Evolutionary conservation across 805 yeast genomes (phyloP).

Genomic region (Priceomyces melissophilus): DNA sequence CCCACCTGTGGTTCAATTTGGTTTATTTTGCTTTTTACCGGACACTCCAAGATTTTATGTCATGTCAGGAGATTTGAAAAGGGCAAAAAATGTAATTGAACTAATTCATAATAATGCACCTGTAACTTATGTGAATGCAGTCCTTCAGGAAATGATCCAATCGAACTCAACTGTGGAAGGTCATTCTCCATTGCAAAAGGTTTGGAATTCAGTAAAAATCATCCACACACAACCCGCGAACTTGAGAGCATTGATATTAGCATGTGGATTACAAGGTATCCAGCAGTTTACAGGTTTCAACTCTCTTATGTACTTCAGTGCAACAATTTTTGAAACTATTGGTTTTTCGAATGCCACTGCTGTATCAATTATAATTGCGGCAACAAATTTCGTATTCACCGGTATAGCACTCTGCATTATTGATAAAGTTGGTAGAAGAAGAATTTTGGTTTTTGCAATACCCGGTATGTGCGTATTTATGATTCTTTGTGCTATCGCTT

Average conservation of each 20-base stretch:
- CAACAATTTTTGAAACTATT: constrained; percentile 86
- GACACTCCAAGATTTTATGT: constrained; percentile 93
- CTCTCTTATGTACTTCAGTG: constrained; percentile 91
- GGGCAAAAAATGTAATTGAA: constrained; percentile 63
- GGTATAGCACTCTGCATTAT: constrained; percentile 80
- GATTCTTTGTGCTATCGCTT: constrained; percentile 81
- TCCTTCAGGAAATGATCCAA: constrained; percentile 61
- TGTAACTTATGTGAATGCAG: constrained; percentile 59
- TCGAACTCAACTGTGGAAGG: constrained; percentile 43
- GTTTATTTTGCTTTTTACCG: constrained; percentile 79
- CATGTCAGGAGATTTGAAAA: constrained; percentile 59
- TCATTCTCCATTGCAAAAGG: constrained; percentile 39
- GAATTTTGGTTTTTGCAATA: constrained; percentile 70
- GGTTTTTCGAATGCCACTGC: constrained; percentile 92
- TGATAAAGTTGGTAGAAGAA: constrained; percentile 85
- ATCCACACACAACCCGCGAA: constrained; percentile 72
- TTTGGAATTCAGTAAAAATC: constrained; percentile 59
- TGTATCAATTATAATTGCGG: constrained; percentile 89
- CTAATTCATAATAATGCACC: constrained; percentile 63
- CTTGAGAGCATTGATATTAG: constrained; percentile 82
- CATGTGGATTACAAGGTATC: constrained; percentile 92
- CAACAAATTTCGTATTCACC: constrained; percentile 89
- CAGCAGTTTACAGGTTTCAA: constrained; percentile 98
- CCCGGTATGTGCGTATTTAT: constrained; percentile 82
- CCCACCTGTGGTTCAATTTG: constrained; percentile 78